phyloP scores from a whole-genome alignment of 345 rosid genomes.

The Triadica sebifera region DNA sequence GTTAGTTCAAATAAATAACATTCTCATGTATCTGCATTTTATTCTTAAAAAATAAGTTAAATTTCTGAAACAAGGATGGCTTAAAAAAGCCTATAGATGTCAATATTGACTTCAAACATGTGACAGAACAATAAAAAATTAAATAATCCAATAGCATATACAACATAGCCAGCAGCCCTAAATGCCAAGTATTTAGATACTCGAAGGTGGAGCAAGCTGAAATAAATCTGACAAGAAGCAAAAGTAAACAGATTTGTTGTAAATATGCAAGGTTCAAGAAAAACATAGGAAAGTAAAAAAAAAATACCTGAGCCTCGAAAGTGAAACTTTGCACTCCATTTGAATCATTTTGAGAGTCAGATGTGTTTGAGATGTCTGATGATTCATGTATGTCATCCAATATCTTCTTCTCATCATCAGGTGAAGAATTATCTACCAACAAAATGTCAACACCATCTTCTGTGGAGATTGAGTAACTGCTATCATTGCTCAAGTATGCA shows the following conservation, averaged over 20 bases:
- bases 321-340: constrained; percentile 59
- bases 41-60: not conserved
- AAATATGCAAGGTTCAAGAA: not conserved
- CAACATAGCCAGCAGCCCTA: not conserved
- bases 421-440: constrained; percentile 47
- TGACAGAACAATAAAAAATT: not conserved
- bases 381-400: constrained; percentile 37
- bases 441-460: constrained; percentile 87
- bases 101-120: not conserved
- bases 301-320: constrained; percentile 83
- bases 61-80: not conserved
- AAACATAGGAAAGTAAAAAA: constrained; percentile 6
- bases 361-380: constrained; percentile 36
- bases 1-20: too few relatives aligned
- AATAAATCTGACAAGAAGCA: not conserved
- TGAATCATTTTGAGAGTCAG: constrained; percentile 41
- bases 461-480: constrained; percentile 75
- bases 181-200: not conserved
- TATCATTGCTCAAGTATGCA: constrained; percentile 82
- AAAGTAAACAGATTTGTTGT: not conserved
- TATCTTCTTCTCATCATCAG: constrained; percentile 44
- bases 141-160: not conserved
- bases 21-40: not conserved
- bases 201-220: not conserved
- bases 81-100: not conserved